phyloP scores from a whole-genome alignment of 257 asterid species.

The Jasminum sambac region DNA sequence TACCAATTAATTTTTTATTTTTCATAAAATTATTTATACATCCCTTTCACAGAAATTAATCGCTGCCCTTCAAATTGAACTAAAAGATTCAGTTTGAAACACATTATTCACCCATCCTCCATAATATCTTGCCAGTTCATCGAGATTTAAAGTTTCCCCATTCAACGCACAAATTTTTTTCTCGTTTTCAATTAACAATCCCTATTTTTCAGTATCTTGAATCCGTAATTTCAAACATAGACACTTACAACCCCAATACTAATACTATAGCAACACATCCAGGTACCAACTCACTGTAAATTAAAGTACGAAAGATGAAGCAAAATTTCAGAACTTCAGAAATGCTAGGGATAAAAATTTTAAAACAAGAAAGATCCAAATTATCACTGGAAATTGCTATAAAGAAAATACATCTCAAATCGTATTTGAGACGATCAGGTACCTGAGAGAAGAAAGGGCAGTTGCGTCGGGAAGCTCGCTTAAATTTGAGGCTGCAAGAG shows the following conservation, averaged over 20 bases:
- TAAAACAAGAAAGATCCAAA: neutral
- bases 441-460: slow-evolving; percentile 20
- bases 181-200: neutral
- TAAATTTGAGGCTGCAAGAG: slow-evolving; percentile 15
- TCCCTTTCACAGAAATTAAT: neutral
- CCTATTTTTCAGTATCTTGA: neutral
- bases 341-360: neutral
- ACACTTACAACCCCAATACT: neutral
- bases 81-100: neutral
- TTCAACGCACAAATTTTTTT: neutral
- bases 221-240: neutral
- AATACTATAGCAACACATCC: neutral
- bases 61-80: neutral
- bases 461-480: slow-evolving; percentile 8
- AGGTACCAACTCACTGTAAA: neutral
- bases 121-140: neutral
- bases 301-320: neutral
- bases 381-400: neutral
- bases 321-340: slow-evolving; percentile 12
- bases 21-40: neutral
- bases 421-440: neutral
- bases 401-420: neutral
- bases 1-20: neutral
- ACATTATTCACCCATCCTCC: neutral
- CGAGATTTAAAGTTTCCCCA: neutral